Percentiles rank a stretch among this genome's conserved stretches.
Conservation (phyloP, 169 alveolate genomes). For the Cryptosporidium canis region DNA sequence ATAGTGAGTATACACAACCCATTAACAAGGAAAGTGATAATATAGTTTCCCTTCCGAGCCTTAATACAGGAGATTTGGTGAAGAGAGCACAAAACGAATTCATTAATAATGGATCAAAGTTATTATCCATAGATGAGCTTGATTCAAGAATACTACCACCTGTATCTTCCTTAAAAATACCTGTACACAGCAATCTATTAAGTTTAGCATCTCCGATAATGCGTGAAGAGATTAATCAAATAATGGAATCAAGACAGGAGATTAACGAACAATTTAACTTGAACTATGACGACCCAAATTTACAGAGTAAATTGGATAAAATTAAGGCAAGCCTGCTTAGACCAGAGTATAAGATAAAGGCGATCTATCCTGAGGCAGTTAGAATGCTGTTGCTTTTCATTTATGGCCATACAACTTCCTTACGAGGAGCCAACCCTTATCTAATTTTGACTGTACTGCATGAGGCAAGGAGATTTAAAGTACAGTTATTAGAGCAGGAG, state of each 20-base stretch:
- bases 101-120: conserved; percentile 11
- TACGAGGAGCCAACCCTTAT: conserved; percentile 69
- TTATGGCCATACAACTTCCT: conserved; percentile 67
- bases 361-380: conserved; percentile 72
- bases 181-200: conserved; percentile 60
- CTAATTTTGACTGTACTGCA: conserved; percentile 52
- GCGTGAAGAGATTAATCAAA: conserved; percentile 72
- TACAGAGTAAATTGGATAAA: conserved; percentile 34
- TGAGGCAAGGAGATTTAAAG: conserved; percentile 71
- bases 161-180: conserved; percentile 56
- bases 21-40: conserved; percentile 2
- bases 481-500: conserved; percentile 56
- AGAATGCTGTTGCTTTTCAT: conserved; percentile 54
- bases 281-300: conserved; percentile 26
- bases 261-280: conserved; percentile 57
- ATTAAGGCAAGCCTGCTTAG: conserved; percentile 58
- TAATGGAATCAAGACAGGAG: conserved; percentile 68
- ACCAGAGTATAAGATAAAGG: conserved; percentile 69
- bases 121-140: not conserved
- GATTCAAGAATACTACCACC: conserved; percentile 53
- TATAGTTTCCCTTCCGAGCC: conserved; percentile 26
- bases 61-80: conserved; percentile 34
- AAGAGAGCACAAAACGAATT: conserved; percentile 56
- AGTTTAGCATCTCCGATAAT: conserved; percentile 67
- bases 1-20: conserved; percentile 6